Percentiles rank a stretch among this genome's conserved stretches.
phyloP scores from a whole-genome alignment of 2,329 filamentous ascomycete genomes.

The Fusarium illudens region DNA sequence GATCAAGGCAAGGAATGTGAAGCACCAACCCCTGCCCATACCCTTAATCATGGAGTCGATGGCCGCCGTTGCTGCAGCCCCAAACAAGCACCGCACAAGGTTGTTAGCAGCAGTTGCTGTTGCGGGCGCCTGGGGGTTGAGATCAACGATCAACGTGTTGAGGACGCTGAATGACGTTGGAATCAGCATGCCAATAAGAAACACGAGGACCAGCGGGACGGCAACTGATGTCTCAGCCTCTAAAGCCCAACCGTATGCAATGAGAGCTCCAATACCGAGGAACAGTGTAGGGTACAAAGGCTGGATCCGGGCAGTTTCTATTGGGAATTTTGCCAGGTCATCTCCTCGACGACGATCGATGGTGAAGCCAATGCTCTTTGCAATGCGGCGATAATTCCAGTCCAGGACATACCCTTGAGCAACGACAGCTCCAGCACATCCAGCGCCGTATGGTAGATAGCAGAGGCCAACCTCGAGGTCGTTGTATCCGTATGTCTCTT shows the following conservation, averaged over 20 bases:
- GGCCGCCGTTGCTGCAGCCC: conserved; percentile 66
- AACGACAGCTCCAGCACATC: conserved; percentile 58
- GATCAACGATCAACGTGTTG: conserved; percentile 70
- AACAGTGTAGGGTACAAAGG: conserved; percentile 63
- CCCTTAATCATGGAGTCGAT: conserved; percentile 65
- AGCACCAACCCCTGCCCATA: conserved; percentile 70
- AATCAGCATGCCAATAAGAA: conserved; percentile 64
- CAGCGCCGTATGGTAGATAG: conserved; percentile 63
- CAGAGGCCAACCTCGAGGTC: conserved; percentile 63
- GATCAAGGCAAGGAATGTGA: conserved; percentile 64
- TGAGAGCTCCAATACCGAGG: conserved; percentile 61
- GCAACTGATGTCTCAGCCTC: conserved; percentile 60
- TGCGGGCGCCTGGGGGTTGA: conserved; percentile 67
- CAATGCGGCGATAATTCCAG: conserved; percentile 76
- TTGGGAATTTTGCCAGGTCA: conserved; percentile 61
- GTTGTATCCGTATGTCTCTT: conserved; percentile 60
- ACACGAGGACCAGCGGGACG: conserved; percentile 63
- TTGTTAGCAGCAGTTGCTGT: conserved; percentile 72
- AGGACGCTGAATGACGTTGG: conserved; percentile 71
- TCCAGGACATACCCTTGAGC: conserved; percentile 66
- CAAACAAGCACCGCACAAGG: conserved; percentile 67
- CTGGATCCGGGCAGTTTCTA: conserved; percentile 64
- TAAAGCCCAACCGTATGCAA: conserved; percentile 67
- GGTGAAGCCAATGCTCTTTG: conserved; percentile 66
- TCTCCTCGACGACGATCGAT: conserved; percentile 67